Conservation (phyloP, 139 green algal species). For the Micractinium sp. region DNA sequence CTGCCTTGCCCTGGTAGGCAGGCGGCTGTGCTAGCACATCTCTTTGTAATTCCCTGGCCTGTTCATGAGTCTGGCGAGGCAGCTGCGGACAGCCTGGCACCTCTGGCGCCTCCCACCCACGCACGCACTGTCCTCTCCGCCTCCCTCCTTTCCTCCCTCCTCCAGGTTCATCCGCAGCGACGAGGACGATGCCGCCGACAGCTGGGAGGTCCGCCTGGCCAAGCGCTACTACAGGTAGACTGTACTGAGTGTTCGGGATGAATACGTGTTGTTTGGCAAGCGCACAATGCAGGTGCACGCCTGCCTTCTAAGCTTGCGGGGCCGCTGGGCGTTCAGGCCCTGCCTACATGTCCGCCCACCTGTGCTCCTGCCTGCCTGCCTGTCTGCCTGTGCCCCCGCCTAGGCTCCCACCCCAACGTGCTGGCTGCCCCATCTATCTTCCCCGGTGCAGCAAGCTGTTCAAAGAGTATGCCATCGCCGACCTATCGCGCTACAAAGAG, state of each 20-base stretch:
- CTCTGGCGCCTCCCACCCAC: not conserved
- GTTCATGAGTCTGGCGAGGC: no score
- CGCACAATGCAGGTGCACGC: not conserved
- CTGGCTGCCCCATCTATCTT: not conserved
- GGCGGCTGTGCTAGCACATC: no score
- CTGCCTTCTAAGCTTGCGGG: no score
- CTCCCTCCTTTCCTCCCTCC: not conserved
- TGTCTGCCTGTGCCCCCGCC: no score
- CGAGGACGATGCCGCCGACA: conserved; percentile 22
- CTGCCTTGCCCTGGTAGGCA: no score
- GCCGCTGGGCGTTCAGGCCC: no score
- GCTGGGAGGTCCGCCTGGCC: conserved; percentile 25
- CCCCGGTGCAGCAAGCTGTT: conserved; percentile 69
- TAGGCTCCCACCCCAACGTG: no score
- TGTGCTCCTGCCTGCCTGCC: no score
- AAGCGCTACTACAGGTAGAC: conserved; percentile 14
- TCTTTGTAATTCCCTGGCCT: no score
- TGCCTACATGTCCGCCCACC: no score
- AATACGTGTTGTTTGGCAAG: not conserved
- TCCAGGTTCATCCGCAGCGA: conserved; percentile 57
- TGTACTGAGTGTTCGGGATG: not conserved
- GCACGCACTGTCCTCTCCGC: no score
- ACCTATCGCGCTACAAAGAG: conserved; percentile 81
- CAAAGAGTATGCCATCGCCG: conserved; percentile 91
- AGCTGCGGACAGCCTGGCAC: no score